Base-by-base conservation (phyloP, 768 basidiomycete species). In the Termitomyces sp. region DNA sequence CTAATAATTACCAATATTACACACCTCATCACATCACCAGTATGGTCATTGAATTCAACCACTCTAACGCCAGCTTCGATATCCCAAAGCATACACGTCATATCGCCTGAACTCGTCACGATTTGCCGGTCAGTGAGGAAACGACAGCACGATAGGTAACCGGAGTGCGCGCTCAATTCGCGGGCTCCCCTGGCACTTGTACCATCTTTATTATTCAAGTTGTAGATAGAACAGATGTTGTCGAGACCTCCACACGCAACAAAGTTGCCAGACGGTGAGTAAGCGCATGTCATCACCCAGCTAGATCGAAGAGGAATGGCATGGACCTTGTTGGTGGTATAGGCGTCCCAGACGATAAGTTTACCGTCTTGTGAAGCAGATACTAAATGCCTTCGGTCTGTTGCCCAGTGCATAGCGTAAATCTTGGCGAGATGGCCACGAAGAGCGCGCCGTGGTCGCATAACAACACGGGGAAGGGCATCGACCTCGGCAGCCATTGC, bases 1-100 rank as follows among this genome's bases (percentile, higher is more conserved):
- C 13, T 32, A 22, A 47, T 43, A 56, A 32, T n/a, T 43, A 53
- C 28, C 26, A 28, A 70, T 20, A 24, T 40, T 20, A 53, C 81
- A 65, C 67, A 96, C 96, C 94, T 98, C 96, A 99, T 99, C 59
- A 99, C 96, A 76, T 99, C 96, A 44, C 97, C 96, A 16, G 97
- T 98, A 70, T 99, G 96, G 73, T 99, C 96, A 68, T 92, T 97
- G 73, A 99, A 99, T 75, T 98, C 97, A 65, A 96, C 90, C n/a
- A 95, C 90, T 61, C 96, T 79, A 1, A 96, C 94, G 62, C 96
- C 97, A 26, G 94, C 93, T 73, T 99, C 96, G 59, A 99, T 93
- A 73, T 99, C 96, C 96, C 97, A 99, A 30, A 98, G 82, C 95
- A 99, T 98, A 72, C 96, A 99, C 33, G 96, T 97, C 96, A 99